These are phyloP conservation scores for Xerocomellus chrysenteron DNA, from an alignment of 768 basidiomycete genomes.

Conservation along the genomic window DNA sequence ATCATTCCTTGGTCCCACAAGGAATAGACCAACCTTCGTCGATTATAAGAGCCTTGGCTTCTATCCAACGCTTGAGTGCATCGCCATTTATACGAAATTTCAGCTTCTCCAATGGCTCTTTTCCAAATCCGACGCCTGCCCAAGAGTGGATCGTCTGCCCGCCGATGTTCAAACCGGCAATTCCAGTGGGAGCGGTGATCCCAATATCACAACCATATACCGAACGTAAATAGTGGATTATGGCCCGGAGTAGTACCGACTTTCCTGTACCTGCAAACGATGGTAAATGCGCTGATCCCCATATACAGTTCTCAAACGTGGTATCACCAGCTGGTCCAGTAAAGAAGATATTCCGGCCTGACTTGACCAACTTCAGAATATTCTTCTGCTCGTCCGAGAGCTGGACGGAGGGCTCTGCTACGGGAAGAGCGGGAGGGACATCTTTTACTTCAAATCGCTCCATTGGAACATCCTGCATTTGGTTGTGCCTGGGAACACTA, in stretches of 20 bases:
- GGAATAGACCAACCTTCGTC: constrained; percentile 61
- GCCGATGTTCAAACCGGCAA: constrained; percentile 70
- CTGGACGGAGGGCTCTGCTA: constrained; percentile 12
- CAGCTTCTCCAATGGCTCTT: constrained; percentile 44
- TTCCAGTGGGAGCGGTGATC: constrained; percentile 64
- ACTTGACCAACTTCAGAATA: constrained; percentile 47
- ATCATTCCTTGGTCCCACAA: not conserved
- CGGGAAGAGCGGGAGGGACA: not conserved
- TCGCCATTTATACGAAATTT: constrained; percentile 32
- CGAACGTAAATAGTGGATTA: constrained; percentile 45
- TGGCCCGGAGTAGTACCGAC: constrained; percentile 64
- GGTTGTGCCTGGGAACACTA: not conserved
- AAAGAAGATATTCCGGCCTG: constrained; percentile 66
- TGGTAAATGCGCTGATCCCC: not conserved
- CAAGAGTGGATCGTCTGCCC: constrained; percentile 67
- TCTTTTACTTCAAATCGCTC: not conserved
- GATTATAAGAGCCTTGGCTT: constrained; percentile 56
- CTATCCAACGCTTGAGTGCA: constrained; percentile 47
- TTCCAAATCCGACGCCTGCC: constrained; percentile 64
- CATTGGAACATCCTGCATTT: not conserved
- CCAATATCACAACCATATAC: constrained; percentile 39
- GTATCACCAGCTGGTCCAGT: constrained; percentile 67
- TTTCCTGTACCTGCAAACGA: constrained; percentile 59
- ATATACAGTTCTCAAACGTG: not conserved
- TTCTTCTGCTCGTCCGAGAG: constrained; percentile 41